Conservation (phyloP, 805 yeast species). For the Hermanozyma aechmeae region DNA sequence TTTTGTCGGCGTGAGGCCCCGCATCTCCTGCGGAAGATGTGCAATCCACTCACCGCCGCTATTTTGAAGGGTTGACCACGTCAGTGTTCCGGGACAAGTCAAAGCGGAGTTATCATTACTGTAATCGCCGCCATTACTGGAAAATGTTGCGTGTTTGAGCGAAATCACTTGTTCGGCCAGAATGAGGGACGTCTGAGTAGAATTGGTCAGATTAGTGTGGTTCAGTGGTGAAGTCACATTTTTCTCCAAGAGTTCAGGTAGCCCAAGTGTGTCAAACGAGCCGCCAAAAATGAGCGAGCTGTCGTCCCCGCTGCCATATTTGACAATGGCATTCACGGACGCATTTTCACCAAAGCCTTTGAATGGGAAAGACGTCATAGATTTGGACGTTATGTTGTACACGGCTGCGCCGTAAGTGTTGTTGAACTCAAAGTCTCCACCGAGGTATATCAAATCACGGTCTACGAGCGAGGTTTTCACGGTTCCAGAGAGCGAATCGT, state of each 20-base stretch:
- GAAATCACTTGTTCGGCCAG: constrained; percentile 57
- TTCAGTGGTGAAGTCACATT: constrained; percentile 16
- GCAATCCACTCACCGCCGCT: constrained; percentile 61
- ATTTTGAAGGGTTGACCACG: constrained; percentile 45
- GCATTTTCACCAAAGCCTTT: constrained; percentile 64
- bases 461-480: constrained; percentile 30
- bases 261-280: constrained; percentile 52
- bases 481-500: constrained; percentile 14
- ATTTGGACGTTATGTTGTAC: constrained; percentile 42
- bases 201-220: constrained; percentile 23
- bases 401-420: constrained; percentile 50
- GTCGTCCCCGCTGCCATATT: constrained; percentile 21
- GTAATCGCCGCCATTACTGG: constrained; percentile 31
- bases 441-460: constrained; percentile 53
- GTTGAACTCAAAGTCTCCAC: constrained; percentile 63
- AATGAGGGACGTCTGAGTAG: constrained; percentile 27
- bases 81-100: constrained; percentile 53
- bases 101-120: constrained; percentile 20
- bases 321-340: constrained; percentile 51
- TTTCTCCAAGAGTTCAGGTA: constrained; percentile 31
- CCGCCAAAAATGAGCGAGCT: constrained; percentile 75
- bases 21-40: constrained; percentile 40
- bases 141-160: constrained; percentile 44
- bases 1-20: constrained; percentile 51
- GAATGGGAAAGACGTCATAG: constrained; percentile 49